Percentiles rank a stretch among this genome's conserved stretches.
Conservation (phyloP, 2,329 filamentous ascomycete genomes). For the Alternaria viburni region DNA sequence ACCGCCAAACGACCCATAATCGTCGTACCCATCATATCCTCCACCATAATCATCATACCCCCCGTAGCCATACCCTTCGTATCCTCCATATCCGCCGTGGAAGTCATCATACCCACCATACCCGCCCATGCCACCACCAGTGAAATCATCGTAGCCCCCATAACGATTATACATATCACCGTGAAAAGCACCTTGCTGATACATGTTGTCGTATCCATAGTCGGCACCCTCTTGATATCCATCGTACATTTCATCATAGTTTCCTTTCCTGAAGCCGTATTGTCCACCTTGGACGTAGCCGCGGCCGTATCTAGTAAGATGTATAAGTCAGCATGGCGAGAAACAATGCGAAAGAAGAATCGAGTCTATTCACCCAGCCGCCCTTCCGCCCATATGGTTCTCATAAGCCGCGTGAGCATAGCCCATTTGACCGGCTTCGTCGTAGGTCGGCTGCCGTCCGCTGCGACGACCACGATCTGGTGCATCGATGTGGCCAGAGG, state of each 20-base stretch:
- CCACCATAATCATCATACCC: neutral
- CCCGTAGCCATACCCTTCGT: neutral
- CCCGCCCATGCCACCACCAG: neutral
- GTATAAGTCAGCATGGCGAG: neutral
- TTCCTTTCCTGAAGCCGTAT: neutral
- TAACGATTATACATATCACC: neutral
- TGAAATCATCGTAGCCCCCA: neutral
- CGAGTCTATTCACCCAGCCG: neutral
- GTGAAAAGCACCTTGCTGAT: neutral
- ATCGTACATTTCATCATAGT: too few relatives aligned
- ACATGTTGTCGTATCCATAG: neutral
- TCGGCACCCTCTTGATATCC: neutral
- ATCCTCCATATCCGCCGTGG: neutral
- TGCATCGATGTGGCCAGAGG: neutral
- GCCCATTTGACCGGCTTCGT: neutral
- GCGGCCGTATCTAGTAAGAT: neutral
- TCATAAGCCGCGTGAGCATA: neutral
- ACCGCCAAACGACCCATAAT: neutral
- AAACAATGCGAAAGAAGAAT: neutral
- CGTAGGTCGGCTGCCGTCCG: neutral
- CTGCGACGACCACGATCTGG: neutral
- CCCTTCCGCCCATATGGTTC: neutral
- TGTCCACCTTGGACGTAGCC: neutral
- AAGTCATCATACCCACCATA: neutral
- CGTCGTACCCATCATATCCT: neutral